Evolutionary conservation across 2,329 filamentous ascomycete species (phyloP).

Genomic region (Sporothrix euskadiensis): DNA sequence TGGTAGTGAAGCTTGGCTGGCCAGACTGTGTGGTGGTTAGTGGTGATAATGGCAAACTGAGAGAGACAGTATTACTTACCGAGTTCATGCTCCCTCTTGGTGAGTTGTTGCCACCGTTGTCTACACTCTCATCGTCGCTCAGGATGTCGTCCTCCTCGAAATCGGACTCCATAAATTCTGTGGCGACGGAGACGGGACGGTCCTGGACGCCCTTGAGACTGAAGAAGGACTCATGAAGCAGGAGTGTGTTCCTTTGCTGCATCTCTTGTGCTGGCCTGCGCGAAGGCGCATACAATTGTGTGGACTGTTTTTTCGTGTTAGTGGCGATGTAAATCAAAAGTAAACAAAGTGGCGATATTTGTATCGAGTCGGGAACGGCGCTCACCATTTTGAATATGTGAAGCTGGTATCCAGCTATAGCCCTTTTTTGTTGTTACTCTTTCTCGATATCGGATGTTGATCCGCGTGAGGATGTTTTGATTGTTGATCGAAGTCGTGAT

Average conservation of each 20-base stretch:
- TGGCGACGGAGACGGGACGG: slow-evolving; percentile 68
- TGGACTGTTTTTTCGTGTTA: slow-evolving; percentile 22
- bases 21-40: slow-evolving; percentile 52
- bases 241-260: slow-evolving; percentile 48
- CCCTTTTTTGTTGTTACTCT: background rate
- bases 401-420: slow-evolving; percentile 14
- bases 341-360: background rate
- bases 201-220: slow-evolving; percentile 54
- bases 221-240: slow-evolving; percentile 61
- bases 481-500: background rate
- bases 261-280: slow-evolving; percentile 51
- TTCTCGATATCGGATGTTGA: background rate
- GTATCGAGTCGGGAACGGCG: too few relatives aligned
- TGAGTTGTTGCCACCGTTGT: slow-evolving; percentile 63
- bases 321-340: background rate
- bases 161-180: slow-evolving; percentile 77
- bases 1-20: slow-evolving; percentile 77
- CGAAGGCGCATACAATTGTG: slow-evolving; percentile 31
- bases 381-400: slow-evolving; percentile 22
- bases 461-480: background rate
- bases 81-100: slow-evolving; percentile 69
- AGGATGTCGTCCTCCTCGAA: slow-evolving; percentile 64
- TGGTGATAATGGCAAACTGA: background rate
- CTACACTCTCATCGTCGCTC: slow-evolving; percentile 55
- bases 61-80: slow-evolving; percentile 51